These are phyloP conservation scores for Saitozyma podzolica DNA, from an alignment of 768 basidiomycete genomes.

Conservation along the genomic window DNA sequence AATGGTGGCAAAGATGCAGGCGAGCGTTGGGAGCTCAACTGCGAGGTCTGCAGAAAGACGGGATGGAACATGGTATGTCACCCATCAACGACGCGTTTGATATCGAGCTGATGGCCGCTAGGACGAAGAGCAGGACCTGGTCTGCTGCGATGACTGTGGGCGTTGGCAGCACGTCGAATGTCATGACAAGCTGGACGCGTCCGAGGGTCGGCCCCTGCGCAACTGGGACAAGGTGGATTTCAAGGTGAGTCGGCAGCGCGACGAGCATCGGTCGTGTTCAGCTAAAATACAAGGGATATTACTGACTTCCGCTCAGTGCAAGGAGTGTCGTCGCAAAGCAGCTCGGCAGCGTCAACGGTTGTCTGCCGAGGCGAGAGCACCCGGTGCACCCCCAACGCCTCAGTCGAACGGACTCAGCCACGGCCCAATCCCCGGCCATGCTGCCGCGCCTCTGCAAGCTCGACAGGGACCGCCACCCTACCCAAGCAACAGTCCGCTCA, in stretches of 20 bases:
- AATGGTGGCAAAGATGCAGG: not conserved
- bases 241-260: constrained; percentile 27
- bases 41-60: constrained; percentile 74
- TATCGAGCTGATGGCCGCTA: constrained; percentile 46
- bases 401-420: too few relatives aligned
- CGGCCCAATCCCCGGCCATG: too few relatives aligned
- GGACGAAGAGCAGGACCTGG: constrained; percentile 77
- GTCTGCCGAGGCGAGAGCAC: not conserved
- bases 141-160: constrained; percentile 76
- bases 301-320: constrained; percentile 24
- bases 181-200: constrained; percentile 70
- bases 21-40: constrained; percentile 82
- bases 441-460: too few relatives aligned
- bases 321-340: constrained; percentile 35
- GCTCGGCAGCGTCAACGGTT: constrained; percentile 27
- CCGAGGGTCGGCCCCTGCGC: constrained; percentile 65
- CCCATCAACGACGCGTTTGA: not conserved
- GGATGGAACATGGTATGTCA: constrained; percentile 71
- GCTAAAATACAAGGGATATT: not conserved
- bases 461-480: too few relatives aligned
- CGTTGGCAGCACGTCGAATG: constrained; percentile 90
- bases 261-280: not conserved
- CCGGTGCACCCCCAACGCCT: too few relatives aligned
- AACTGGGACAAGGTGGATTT: constrained; percentile 89
- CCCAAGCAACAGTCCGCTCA: too few relatives aligned